Evolutionary conservation across 805 yeast genomes (phyloP).

Genomic region (Saccharomyces kudriavzevii): DNA sequence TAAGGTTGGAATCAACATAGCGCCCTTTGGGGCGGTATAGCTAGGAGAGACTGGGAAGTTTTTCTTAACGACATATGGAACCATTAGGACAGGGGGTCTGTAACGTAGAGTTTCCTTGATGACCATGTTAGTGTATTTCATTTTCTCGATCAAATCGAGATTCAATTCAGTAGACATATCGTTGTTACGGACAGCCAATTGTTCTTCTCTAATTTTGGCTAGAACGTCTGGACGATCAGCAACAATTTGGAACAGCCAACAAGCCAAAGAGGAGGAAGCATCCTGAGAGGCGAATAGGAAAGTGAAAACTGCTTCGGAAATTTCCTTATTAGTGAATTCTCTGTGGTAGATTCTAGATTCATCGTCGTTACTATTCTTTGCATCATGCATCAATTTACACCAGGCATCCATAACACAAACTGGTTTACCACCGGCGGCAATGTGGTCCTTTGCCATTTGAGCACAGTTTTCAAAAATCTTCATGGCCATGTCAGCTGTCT

Average conservation of each 20-base stretch:
- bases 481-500: conserved; percentile 91
- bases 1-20: conserved; percentile 92
- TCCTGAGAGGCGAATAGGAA: conserved; percentile 96
- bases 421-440: conserved; percentile 69
- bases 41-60: conserved; percentile 72
- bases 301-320: conserved; percentile 93
- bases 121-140: conserved; percentile 84
- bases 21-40: conserved; percentile 92
- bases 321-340: conserved; percentile 82
- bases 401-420: conserved; percentile 93
- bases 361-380: conserved; percentile 39
- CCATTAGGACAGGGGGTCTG: conserved; percentile 98
- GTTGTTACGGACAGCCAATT: conserved; percentile 69
- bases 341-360: conserved; percentile 59
- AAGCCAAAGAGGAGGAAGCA: conserved; percentile 92
- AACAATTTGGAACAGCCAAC: conserved; percentile 95
- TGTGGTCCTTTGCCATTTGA: conserved; percentile 71
- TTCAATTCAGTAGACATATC: conserved; percentile 57
- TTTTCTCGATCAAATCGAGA: conserved; percentile 69
- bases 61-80: conserved; percentile 88
- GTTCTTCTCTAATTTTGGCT: conserved; percentile 84
- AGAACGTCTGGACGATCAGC: conserved; percentile 93
- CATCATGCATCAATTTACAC: conserved; percentile 78
- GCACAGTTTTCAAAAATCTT: conserved; percentile 85
- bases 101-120: conserved; percentile 88